Evolutionary conservation across 306 rosid genomes (phyloP), one percentile per base, ranked within the genome.

Genomic region (Mimosa bimucronata): DNA sequence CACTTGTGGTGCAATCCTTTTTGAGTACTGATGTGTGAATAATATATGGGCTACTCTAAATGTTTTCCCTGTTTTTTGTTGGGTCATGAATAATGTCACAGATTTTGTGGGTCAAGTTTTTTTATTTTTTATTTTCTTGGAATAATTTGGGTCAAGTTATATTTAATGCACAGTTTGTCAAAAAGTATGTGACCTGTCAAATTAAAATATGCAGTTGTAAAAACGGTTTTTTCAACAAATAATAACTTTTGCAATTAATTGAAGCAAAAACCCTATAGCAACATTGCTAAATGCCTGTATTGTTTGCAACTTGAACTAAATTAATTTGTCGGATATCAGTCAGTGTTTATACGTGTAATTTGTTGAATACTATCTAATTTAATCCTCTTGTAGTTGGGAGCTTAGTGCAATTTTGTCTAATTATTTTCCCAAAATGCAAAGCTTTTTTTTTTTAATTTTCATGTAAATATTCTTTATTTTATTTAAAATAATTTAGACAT

Each of bases 21-120:
- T 57, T 71, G 83, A 58, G 71, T 46, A 41, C 40, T 60, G 67
- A 18, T 67, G 78, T 73, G 76, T 77, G 53, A 80, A 83, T 64
- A 75, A 79, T 79, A 9, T 25, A 71, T 74, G 77, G 11, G 70
- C 38, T 3, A 65, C 6, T 69, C 37, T 5, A 55, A 31, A 78
- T 52, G 61, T 25, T 12, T 10, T 70, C 34, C 57, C 55, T 44
- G 42, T 42, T 48, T 70, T 42, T 48, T 70, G 34, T 75, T 44
- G 52, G 34, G 80, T 65, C 71, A 41, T 79, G 79, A 42, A 82
- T 28, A 42, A 82, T 28, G 50, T 19, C 9, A 23, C 21, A 45
- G 76, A 66, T 42, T 79, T 74, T 82, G 77, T 58, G 30, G n/a
- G 73, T 23, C 26, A 12, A 1, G 10, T 21, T 67, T 10, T 37